Evolutionary conservation across 225 moss, liverwort and hornwort species (phyloP).

Genomic region (Sphagnum tenellum): DNA sequence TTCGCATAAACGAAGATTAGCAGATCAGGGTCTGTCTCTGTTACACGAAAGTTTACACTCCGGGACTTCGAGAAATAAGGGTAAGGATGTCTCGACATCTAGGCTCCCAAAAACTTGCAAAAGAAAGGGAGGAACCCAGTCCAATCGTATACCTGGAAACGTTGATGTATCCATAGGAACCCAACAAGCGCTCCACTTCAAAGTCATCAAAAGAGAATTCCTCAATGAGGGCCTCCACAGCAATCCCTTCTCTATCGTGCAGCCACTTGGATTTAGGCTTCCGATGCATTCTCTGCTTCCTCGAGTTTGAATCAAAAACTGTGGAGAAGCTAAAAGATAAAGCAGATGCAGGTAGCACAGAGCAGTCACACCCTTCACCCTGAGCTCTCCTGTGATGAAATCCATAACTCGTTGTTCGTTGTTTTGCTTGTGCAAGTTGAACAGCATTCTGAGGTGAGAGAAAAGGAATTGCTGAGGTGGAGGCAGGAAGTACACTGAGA

Average conservation of each 20-base stretch:
- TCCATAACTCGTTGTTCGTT: too few species aligned
- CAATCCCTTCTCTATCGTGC: slow-evolving; percentile 5
- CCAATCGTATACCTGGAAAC: slow-evolving; percentile 48
- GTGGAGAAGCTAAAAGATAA: slow-evolving; percentile 26
- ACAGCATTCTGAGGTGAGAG: too few species aligned
- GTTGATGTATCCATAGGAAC: slow-evolving; percentile 82
- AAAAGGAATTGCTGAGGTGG: too few species aligned
- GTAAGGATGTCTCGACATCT: not conserved
- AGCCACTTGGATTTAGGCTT: not conserved
- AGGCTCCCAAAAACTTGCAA: not conserved
- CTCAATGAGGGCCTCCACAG: slow-evolving; percentile 36
- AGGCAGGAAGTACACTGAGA: too few species aligned
- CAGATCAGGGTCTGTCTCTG: too few species aligned
- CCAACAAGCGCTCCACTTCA: slow-evolving; percentile 61
- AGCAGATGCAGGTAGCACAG: slow-evolving; percentile 8
- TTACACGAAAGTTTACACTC: too few species aligned
- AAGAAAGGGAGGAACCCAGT: slow-evolving; percentile 1
- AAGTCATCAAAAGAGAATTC: slow-evolving; percentile 86
- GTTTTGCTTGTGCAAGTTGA: too few species aligned
- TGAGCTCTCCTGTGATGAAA: too few species aligned
- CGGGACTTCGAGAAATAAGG: too few species aligned
- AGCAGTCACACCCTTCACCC: too few species aligned
- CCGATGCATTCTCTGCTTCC: slow-evolving; percentile 4
- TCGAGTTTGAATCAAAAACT: slow-evolving; percentile 23
- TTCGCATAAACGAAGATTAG: too few species aligned